phyloP scores from a whole-genome alignment of 148 eudicot genomes.

The Vaccinium macrocarpon region DNA sequence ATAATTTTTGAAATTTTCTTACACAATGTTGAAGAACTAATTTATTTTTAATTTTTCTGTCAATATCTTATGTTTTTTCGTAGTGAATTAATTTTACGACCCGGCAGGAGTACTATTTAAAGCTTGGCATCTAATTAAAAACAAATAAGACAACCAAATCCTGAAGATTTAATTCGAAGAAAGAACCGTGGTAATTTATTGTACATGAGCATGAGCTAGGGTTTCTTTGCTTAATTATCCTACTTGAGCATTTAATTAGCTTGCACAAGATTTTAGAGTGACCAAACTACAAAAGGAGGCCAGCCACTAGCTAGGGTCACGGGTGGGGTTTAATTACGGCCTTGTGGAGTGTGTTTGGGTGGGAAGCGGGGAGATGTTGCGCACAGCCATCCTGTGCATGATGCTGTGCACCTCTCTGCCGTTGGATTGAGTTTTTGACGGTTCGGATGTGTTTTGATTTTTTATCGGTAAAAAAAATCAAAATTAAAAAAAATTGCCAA shows the following conservation, averaged over 20 bases:
- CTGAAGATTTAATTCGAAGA: not conserved
- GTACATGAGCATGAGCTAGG: not conserved
- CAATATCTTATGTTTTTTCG: too few relatives aligned
- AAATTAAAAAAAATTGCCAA: too few relatives aligned
- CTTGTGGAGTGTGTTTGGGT: not conserved
- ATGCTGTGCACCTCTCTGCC: too few relatives aligned
- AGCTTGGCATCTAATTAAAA: not conserved
- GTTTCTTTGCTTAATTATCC: not conserved
- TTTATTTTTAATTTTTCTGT: too few relatives aligned
- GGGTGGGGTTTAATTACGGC: not conserved
- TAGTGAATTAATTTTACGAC: too few relatives aligned
- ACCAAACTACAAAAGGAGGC: not conserved
- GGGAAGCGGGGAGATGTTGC: too few relatives aligned
- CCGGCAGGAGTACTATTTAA: not conserved
- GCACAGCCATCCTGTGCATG: too few relatives aligned
- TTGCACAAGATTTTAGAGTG: not conserved
- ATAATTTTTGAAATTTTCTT: too few relatives aligned
- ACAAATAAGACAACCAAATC: not conserved
- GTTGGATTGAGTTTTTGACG: too few relatives aligned
- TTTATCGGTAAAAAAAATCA: too few relatives aligned
- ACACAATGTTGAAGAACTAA: too few relatives aligned
- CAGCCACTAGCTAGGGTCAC: not conserved
- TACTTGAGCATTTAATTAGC: not conserved
- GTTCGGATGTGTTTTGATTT: too few relatives aligned
- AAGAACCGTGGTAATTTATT: not conserved